A percentile compares a stretch with the other conserved stretches of the same genome.
Evolutionary conservation across 2,329 filamentous ascomycete species (phyloP).

Genomic region (Helotiales sp.): DNA sequence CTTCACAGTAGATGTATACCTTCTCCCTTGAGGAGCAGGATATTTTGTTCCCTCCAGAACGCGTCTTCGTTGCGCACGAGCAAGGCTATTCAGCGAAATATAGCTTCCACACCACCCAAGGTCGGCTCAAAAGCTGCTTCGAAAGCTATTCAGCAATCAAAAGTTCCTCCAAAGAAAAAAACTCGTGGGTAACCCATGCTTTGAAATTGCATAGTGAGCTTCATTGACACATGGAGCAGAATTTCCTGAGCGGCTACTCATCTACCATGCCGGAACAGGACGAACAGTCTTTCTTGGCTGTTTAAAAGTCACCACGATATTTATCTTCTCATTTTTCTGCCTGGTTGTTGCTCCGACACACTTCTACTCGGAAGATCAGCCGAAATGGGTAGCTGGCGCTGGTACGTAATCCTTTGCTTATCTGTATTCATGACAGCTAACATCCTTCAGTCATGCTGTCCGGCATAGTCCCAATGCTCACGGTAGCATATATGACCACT

Average conservation of each 20-base stretch:
- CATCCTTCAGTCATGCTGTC: conserved; percentile 51
- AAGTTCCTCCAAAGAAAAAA: conserved; percentile 1
- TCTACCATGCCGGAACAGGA: conserved; percentile 74
- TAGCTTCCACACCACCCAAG: background rate
- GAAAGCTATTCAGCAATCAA: no score
- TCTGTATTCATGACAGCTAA: conserved; percentile 10
- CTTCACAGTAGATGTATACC: background rate
- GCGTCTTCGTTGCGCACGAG: background rate
- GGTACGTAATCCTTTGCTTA: conserved; percentile 16
- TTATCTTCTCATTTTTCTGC: conserved; percentile 66
- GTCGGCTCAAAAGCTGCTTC: no score
- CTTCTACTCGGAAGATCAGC: conserved; percentile 27
- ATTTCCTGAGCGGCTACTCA: conserved; percentile 60
- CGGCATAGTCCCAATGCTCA: conserved; percentile 63
- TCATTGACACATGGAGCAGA: conserved; percentile 36
- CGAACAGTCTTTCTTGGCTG: conserved; percentile 68
- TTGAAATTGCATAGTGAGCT: no score
- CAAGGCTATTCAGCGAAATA: background rate
- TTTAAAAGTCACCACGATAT: conserved; percentile 69
- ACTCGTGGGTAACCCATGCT: background rate
- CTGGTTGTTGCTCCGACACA: conserved; percentile 55
- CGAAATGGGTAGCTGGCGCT: conserved; percentile 28
- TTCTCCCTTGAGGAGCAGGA: background rate
- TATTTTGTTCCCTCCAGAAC: background rate
- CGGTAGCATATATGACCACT: conserved; percentile 62